A percentile compares a stretch with the other conserved stretches of the same genome.
phyloP scores from a whole-genome alignment of 2,329 filamentous ascomycete species.

The Ceratocystis cubensis region DNA sequence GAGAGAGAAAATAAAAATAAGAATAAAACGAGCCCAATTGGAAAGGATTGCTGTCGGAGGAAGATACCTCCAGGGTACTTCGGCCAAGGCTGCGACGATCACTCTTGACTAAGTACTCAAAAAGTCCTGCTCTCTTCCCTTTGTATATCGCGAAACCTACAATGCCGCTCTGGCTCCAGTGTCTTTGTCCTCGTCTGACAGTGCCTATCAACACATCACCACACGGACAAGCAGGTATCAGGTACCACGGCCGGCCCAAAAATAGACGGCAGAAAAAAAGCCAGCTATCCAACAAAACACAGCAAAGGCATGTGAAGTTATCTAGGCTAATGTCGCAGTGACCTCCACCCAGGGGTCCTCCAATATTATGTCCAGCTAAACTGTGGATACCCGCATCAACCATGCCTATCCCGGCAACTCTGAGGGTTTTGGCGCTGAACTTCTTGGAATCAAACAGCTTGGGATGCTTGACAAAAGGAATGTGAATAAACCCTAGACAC shows the following conservation, averaged over 20 bases:
- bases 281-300: neutral
- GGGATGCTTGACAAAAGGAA: neutral
- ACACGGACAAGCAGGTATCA: neutral
- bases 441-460: neutral
- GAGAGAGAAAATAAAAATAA: neutral
- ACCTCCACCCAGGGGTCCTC: neutral
- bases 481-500: neutral
- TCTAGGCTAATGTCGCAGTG: neutral
- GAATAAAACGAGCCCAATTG: neutral
- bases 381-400: neutral
- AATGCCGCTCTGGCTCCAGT: too few relatives aligned
- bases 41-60: neutral
- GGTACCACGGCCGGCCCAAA: neutral
- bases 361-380: neutral
- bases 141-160: neutral
- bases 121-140: neutral
- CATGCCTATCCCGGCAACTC: neutral
- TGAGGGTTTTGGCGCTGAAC: neutral
- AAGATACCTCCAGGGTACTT: conserved; percentile 7
- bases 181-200: neutral
- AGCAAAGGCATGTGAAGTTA: neutral
- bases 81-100: conserved; percentile 6
- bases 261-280: neutral
- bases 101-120: neutral
- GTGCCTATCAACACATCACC: neutral